Base-by-base conservation (phyloP, 2,329 filamentous ascomycete genomes). In the Penicillium sp. region DNA sequence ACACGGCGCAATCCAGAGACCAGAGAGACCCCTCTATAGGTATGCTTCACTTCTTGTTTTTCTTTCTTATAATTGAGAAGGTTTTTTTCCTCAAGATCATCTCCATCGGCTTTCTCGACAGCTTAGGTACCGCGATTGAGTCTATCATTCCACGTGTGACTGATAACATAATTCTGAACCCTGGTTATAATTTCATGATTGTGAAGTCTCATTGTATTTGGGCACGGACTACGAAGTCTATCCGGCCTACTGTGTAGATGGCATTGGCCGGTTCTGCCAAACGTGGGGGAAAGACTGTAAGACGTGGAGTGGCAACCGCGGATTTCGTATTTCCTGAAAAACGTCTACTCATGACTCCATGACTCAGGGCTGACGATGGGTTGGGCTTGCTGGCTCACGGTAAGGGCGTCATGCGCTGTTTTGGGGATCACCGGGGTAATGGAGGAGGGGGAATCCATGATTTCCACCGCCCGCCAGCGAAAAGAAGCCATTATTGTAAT, bases 291-390 rank as follows among this genome's bases (percentile, higher is more conserved):
- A 16, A 6, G n/a, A 33, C 19, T 14, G 25, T 6, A 38, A 33
- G 38, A 51, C 49, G 38, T 42, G 43, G 28, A 58, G 40, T 28
- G 25, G 35, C 25, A 19, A n/a, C 19, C n/a, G 35, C 25, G 11
- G 28, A 58, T 38, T 45, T 54, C 57, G 51, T 53, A 48, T 48
- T 54, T 35, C 38, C 45, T 22, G 46, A 33, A 45, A 35, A 26
- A 37, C 42, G 3, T 35, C 26, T 28, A n/a, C 25, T 26, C 28
- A 58, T 58, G 57, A 54, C 33, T 49, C 57, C 26, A 45, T 33
- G 52, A 54, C 52, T 30, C 52, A 30, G 52, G 16, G 6, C 26
- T 42, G 26, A 19, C 25, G 37, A 16, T 33, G 6, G 26, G 14
- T 14, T 22, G 19, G 52, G 26, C 38, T 43, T 22, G 16, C n/a